A percentile compares a stretch with the other conserved stretches of the same genome.
Conservation (phyloP, 768 basidiomycete species). For the Calvatia gigantea region DNA sequence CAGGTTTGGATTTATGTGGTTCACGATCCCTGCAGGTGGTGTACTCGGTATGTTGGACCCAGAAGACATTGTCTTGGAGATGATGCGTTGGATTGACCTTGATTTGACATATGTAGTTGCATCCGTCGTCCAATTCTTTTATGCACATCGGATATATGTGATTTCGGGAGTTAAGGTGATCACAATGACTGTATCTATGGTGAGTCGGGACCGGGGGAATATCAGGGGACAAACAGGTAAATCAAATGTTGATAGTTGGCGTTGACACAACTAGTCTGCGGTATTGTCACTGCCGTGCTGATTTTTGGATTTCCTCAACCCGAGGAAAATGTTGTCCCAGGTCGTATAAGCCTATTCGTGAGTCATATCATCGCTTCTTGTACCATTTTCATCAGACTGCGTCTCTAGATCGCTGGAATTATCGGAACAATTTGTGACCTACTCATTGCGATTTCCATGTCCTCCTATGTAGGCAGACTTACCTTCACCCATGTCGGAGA, state of each 20-base stretch:
- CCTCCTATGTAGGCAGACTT: not conserved
- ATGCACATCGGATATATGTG: not conserved
- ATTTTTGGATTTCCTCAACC: too few relatives aligned
- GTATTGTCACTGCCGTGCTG: too few relatives aligned
- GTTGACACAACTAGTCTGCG: too few relatives aligned
- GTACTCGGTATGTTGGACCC: not conserved
- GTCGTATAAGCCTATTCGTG: too few relatives aligned
- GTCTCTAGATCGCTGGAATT: not conserved
- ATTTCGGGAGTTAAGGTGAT: not conserved
- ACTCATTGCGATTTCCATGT: slow-evolving; percentile 1
- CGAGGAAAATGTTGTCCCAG: too few relatives aligned
- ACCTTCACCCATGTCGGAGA: not conserved
- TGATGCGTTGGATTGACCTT: too few relatives aligned
- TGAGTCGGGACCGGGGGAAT: not conserved
- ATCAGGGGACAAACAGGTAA: not conserved
- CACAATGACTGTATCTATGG: not conserved
- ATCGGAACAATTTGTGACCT: not conserved
- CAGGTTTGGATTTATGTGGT: not conserved
- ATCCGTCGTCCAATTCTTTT: not conserved
- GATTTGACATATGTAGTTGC: too few relatives aligned
- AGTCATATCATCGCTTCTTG: too few relatives aligned
- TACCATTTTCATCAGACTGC: too few relatives aligned
- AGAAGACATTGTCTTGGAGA: not conserved
- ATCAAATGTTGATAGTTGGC: not conserved
- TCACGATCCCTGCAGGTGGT: not conserved